These are phyloP conservation scores for Rhizopogon salebrosus DNA, from an alignment of 768 basidiomycete species.

Conservation along the genomic window DNA sequence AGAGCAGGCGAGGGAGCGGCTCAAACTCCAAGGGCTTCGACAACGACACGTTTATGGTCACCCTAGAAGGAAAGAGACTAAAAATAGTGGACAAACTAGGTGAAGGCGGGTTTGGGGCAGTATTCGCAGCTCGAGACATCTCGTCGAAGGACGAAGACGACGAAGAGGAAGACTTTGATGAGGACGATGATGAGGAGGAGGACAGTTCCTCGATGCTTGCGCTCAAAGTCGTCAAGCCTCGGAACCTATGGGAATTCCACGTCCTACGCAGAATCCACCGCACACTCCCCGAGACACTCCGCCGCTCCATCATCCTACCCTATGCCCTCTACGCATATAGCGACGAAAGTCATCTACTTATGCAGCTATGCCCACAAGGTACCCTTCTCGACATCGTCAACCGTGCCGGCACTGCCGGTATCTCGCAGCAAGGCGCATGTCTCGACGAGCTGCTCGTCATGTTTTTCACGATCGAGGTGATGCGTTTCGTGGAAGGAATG, in stretches of 20 bases:
- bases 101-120: constrained; percentile 94
- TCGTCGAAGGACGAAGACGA: constrained; percentile 33
- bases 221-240: constrained; percentile 86
- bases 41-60: constrained; percentile 45
- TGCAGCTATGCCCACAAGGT: constrained; percentile 88
- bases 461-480: constrained; percentile 91
- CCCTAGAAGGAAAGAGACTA: constrained; percentile 60
- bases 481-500: constrained; percentile 77
- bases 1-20: constrained; percentile 24
- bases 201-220: constrained; percentile 63
- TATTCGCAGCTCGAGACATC: constrained; percentile 76
- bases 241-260: constrained; percentile 90
- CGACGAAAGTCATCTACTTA: constrained; percentile 87
- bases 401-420: constrained; percentile 65
- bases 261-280: constrained; percentile 74
- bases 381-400: constrained; percentile 92
- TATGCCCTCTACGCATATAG: constrained; percentile 76
- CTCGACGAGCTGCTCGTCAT: constrained; percentile 91
- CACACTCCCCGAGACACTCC: constrained; percentile 53
- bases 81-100: constrained; percentile 84
- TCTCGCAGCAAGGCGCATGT: constrained; percentile 75
- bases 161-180: constrained; percentile 37
- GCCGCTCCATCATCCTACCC: constrained; percentile 68
- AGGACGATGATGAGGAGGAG: constrained; percentile 49
- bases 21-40: constrained; percentile 28